Conservation (phyloP, 2,329 filamentous ascomycete genomes). For the Penicillium italicum region DNA sequence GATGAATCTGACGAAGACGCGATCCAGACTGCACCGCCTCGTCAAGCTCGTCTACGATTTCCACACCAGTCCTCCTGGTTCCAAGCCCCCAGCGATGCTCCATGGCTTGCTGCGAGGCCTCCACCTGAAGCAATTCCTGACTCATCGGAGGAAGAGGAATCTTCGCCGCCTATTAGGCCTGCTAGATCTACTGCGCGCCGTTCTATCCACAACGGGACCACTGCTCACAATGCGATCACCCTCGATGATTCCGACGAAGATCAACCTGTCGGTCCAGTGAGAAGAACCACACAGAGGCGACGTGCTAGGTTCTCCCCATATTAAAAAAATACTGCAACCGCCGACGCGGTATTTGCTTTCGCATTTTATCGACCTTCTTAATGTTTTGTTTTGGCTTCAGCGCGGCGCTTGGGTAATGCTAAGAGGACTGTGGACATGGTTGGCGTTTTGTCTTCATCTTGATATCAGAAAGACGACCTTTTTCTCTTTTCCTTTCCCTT, state of each 20-base stretch:
- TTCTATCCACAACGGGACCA: constrained; percentile 7
- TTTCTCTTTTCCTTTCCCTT: not conserved
- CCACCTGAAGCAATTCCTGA: not conserved
- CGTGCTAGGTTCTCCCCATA: constrained; percentile 22
- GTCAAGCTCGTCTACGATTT: not conserved
- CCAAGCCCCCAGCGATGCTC: not conserved
- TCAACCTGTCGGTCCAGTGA: constrained; percentile 23
- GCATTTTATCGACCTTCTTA: not conserved
- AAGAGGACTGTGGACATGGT: constrained; percentile 10
- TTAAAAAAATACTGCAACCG: constrained; percentile 5
- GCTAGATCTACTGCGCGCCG: not conserved
- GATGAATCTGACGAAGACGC: constrained; percentile 1
- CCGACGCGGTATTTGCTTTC: not conserved
- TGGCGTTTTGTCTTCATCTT: constrained; percentile 8
- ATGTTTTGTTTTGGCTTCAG: constrained; percentile 14
- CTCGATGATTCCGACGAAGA: constrained; percentile 26
- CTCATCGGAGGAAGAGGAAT: constrained; percentile 5
- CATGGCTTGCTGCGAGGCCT: constrained; percentile 3
- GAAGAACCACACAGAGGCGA: constrained; percentile 20
- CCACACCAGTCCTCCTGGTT: not conserved
- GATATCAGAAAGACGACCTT: constrained; percentile 1
- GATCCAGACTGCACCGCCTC: not conserved
- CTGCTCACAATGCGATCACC: constrained; percentile 16
- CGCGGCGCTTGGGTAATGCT: constrained; percentile 19
- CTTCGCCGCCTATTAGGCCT: constrained; percentile 7